These are phyloP conservation scores for Colletotrichum musicola DNA, from an alignment of 2,329 filamentous ascomycete species.

Conservation along the genomic window DNA sequence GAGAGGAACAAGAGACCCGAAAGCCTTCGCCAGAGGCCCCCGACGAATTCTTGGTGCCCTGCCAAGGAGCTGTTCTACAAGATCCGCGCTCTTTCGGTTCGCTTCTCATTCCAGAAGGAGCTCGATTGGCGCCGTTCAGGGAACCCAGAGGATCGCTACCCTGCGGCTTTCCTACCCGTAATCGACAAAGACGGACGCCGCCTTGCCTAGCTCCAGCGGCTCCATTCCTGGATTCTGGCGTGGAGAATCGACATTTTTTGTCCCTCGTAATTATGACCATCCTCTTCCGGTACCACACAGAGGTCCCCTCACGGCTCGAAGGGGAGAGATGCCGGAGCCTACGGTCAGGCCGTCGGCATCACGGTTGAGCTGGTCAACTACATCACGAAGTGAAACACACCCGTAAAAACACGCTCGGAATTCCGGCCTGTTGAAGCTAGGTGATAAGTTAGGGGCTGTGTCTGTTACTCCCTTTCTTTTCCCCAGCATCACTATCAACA, in stretches of 20 bases:
- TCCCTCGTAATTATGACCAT: constrained; percentile 77
- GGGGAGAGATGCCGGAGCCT: constrained; percentile 73
- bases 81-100: constrained; percentile 73
- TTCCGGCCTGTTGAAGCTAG: too few relatives aligned
- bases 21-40: constrained; percentile 47
- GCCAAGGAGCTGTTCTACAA: constrained; percentile 75
- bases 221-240: constrained; percentile 72
- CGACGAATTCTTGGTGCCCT: constrained; percentile 55
- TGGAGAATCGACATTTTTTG: constrained; percentile 81
- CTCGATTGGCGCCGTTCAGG: constrained; percentile 79
- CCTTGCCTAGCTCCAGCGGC: constrained; percentile 76
- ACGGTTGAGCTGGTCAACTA: constrained; percentile 76
- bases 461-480: too few relatives aligned
- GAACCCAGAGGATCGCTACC: constrained; percentile 69
- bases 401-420: constrained; percentile 60
- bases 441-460: too few relatives aligned
- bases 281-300: constrained; percentile 78
- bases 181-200: constrained; percentile 77
- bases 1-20: constrained; percentile 56
- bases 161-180: constrained; percentile 72
- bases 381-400: constrained; percentile 64
- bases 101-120: constrained; percentile 74
- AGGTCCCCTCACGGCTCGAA: constrained; percentile 71
- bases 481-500: too few relatives aligned
- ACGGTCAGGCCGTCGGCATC: constrained; percentile 72